phyloP scores from a whole-genome alignment of 805 yeast genomes.

The Lipomyces mesembrius region DNA sequence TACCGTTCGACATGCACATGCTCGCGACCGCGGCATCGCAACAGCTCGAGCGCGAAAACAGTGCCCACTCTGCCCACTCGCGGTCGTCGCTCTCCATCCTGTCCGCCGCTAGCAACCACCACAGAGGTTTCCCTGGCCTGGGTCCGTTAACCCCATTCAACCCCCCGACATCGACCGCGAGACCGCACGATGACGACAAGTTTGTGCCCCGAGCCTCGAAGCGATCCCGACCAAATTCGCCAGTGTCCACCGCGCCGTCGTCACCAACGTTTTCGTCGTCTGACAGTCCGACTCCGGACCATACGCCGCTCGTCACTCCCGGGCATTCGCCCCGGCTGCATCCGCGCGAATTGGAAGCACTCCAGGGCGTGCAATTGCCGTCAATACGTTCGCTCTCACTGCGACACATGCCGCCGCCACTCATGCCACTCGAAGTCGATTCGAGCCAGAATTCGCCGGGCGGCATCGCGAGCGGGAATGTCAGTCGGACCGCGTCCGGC shows the following conservation, averaged over 20 bases:
- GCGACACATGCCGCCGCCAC: conserved; percentile 39
- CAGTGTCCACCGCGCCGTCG: conserved; percentile 51
- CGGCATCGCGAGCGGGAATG: conserved; percentile 6
- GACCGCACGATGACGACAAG: conserved; percentile 37
- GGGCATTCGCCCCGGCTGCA: conserved; percentile 52
- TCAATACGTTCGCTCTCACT: conserved; percentile 47
- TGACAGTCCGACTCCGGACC: conserved; percentile 49
- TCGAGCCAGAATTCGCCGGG: not conserved
- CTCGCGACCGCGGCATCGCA: conserved; percentile 54
- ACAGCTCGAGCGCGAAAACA: conserved; percentile 48
- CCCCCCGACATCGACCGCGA: conserved; percentile 35
- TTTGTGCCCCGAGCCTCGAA: conserved; percentile 44
- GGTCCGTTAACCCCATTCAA: conserved; percentile 33
- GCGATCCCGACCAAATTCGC: conserved; percentile 50
- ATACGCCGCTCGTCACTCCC: conserved; percentile 53
- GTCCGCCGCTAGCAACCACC: conserved; percentile 30
- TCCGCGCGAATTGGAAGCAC: conserved; percentile 46
- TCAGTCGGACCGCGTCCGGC: conserved; percentile 21
- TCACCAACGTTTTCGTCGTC: conserved; percentile 48
- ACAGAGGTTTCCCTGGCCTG: conserved; percentile 25
- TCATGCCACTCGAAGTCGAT: conserved; percentile 35
- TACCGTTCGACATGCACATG: conserved; percentile 49
- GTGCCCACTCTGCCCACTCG: conserved; percentile 28
- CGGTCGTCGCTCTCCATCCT: conserved; percentile 36
- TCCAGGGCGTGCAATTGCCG: conserved; percentile 47